These are phyloP conservation scores for Colletotrichum falcatum DNA, from an alignment of 2,329 filamentous ascomycete species.

Conservation along the genomic window DNA sequence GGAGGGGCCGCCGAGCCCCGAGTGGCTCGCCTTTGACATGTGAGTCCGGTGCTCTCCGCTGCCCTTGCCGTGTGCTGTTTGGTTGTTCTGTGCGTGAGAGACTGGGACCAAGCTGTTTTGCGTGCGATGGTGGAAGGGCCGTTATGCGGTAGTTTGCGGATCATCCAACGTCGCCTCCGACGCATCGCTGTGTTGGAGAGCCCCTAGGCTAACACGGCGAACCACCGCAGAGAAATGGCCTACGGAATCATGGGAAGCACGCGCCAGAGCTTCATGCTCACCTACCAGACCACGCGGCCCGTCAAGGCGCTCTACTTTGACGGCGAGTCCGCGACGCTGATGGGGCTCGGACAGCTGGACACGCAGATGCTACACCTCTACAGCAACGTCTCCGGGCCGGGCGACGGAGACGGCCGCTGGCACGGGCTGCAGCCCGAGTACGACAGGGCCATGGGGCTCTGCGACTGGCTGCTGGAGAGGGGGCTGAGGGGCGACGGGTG, in stretches of 20 bases:
- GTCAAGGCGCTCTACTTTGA: constrained; percentile 62
- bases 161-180: not conserved
- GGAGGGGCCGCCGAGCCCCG: constrained; percentile 58
- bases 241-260: constrained; percentile 63
- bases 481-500: constrained; percentile 56
- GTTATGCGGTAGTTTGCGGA: not conserved
- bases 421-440: constrained; percentile 59
- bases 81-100: not conserved
- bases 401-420: constrained; percentile 43
- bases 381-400: constrained; percentile 57
- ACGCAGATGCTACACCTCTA: constrained; percentile 63
- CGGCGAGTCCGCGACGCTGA: constrained; percentile 61
- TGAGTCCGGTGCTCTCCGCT: constrained; percentile 40
- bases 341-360: constrained; percentile 59
- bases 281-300: constrained; percentile 59
- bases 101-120: not conserved
- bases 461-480: constrained; percentile 56
- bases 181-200: not conserved
- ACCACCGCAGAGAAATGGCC: constrained; percentile 57
- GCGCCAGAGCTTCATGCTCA: constrained; percentile 58
- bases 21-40: constrained; percentile 65
- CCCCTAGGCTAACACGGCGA: not conserved
- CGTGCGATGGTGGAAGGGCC: not conserved
- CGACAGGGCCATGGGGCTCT: constrained; percentile 59
- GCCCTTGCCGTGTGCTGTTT: not conserved